A percentile compares a stretch with the other conserved stretches of the same genome.
These are phyloP conservation scores for Alternaria atra DNA, from an alignment of 2,329 filamentous ascomycete genomes.

Conservation along the genomic window DNA sequence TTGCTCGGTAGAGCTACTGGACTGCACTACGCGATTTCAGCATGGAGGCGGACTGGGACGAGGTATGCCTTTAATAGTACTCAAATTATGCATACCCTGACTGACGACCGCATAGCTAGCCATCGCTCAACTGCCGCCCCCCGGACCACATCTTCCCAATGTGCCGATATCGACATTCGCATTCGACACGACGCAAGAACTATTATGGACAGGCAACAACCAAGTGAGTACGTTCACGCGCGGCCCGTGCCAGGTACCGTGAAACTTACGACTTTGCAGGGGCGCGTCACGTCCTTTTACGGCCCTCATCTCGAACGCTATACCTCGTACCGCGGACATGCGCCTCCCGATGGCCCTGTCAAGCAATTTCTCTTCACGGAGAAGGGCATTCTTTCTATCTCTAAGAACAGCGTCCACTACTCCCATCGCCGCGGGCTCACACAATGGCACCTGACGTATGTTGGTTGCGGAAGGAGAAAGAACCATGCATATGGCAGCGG, in stretches of 20 bases:
- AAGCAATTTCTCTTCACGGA: constrained; percentile 92
- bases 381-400: constrained; percentile 86
- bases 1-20: constrained; percentile 18
- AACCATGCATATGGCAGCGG: not conserved
- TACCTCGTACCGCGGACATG: constrained; percentile 86
- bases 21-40: constrained; percentile 36
- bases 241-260: constrained; percentile 1
- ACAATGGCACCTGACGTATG: constrained; percentile 86
- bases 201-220: constrained; percentile 93
- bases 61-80: constrained; percentile 44
- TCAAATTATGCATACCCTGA: constrained; percentile 6
- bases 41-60: constrained; percentile 64
- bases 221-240: constrained; percentile 67
- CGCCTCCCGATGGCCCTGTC: constrained; percentile 75
- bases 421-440: constrained; percentile 81
- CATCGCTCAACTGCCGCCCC: constrained; percentile 81
- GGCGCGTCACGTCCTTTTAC: constrained; percentile 87
- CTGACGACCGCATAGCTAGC: constrained; percentile 67
- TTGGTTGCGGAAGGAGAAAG: not conserved
- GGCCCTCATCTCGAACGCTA: constrained; percentile 86
- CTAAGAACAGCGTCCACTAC: constrained; percentile 85
- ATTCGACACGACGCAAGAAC: constrained; percentile 88
- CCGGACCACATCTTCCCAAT: constrained; percentile 71
- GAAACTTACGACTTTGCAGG: constrained; percentile 62
- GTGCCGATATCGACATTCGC: constrained; percentile 80